phyloP scores from a whole-genome alignment of 441 rosid species.

The Arabidopsis lyrata region DNA sequence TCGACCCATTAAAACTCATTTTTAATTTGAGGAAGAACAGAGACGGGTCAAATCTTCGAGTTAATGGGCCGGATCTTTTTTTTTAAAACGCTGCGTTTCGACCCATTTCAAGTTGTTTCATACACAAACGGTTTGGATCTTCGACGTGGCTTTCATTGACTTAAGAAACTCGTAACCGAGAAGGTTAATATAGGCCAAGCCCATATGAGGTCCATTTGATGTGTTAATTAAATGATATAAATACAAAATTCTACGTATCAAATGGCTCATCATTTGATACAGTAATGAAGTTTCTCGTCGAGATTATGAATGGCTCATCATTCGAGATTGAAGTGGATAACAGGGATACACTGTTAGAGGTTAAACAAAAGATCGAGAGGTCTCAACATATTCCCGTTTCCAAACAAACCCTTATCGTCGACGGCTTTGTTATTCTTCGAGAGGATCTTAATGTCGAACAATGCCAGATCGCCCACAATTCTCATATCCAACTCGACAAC shows the following conservation, averaged over 20 bases:
- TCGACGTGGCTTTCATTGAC: background rate
- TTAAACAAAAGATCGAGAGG: conserved; percentile 70
- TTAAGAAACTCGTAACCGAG: background rate
- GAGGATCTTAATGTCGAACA: conserved; percentile 60
- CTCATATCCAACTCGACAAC: conserved; percentile 20
- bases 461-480: conserved; percentile 59
- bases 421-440: conserved; percentile 31
- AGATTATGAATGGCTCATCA: no score
- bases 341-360: conserved; percentile 67
- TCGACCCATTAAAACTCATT: no score
- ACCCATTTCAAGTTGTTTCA: no score
- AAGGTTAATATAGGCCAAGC: background rate
- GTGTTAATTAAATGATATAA: background rate
- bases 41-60: no score
- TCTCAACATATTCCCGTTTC: conserved; percentile 60
- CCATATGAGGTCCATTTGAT: background rate
- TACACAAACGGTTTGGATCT: background rate
- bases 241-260: no score
- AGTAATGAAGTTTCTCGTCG: no score
- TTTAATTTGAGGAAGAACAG: no score
- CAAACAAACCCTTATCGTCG: conserved; percentile 64
- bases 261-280: background rate
- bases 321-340: conserved; percentile 60
- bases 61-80: no score
- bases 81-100: no score